These are phyloP conservation scores for Pontederia crassipes DNA, from an alignment of 176 grass and related monocot genomes.

Conservation along the genomic window DNA sequence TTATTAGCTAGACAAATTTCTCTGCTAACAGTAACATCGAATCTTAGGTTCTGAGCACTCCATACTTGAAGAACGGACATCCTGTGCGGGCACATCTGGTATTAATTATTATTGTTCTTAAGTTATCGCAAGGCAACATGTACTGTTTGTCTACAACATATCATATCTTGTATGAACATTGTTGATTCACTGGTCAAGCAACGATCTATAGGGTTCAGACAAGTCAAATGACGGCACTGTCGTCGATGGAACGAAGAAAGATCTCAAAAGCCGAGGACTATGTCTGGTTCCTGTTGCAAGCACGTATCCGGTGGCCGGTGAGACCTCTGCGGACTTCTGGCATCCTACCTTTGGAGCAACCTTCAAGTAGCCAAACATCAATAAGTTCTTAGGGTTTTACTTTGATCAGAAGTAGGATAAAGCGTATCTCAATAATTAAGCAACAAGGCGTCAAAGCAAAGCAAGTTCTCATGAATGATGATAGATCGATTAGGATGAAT, in stretches of 20 bases:
- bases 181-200: slow-evolving; percentile 1
- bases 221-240: slow-evolving; percentile 25
- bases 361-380: slow-evolving; percentile 53
- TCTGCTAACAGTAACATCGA: too few relatives aligned
- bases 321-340: slow-evolving; percentile 73
- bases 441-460: neutral
- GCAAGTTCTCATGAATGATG: neutral
- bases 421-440: neutral
- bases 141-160: slow-evolving; percentile 23
- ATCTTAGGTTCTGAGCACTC: slow-evolving; percentile 9
- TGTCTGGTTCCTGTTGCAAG: slow-evolving; percentile 86
- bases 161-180: neutral
- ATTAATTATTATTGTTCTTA: neutral
- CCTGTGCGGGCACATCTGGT: neutral
- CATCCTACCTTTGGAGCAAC: slow-evolving; percentile 52
- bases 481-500: neutral
- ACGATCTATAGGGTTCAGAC: slow-evolving; percentile 36
- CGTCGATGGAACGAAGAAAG: slow-evolving; percentile 30
- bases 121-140: neutral
- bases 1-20: neutral
- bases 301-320: slow-evolving; percentile 67
- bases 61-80: slow-evolving; percentile 6
- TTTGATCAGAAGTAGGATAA: neutral
- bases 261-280: slow-evolving; percentile 64
- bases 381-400: neutral